Percentiles rank a stretch among this genome's conserved stretches.
Evolutionary conservation across 352 stramenopile genomes (phyloP).

Genomic region (Globisporangium polare): DNA sequence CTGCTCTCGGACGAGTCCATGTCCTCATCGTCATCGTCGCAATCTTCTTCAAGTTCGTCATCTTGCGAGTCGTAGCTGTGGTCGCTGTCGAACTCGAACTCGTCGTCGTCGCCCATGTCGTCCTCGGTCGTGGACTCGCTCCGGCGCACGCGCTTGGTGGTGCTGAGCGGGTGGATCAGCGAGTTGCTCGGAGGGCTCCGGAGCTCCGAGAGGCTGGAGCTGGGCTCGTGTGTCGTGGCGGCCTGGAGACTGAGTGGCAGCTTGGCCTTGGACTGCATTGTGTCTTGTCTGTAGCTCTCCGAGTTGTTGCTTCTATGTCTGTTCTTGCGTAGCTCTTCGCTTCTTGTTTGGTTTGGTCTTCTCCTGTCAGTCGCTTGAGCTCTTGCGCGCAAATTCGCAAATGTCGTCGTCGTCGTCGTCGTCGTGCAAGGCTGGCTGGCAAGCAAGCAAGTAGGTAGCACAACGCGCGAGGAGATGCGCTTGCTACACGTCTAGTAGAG

Average conservation of each 20-base stretch:
- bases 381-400: conserved; percentile 5
- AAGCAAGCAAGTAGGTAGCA: not conserved
- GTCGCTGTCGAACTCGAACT: conserved; percentile 10
- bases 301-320: not conserved
- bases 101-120: conserved; percentile 11
- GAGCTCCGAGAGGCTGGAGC: not conserved
- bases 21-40: conserved; percentile 4
- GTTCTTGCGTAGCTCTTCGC: not conserved
- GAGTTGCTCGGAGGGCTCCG: not conserved
- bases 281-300: not conserved
- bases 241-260: not conserved
- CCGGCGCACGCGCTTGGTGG: conserved; percentile 5
- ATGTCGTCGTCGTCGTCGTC: conserved; percentile 6
- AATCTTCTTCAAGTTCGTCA: conserved; percentile 5
- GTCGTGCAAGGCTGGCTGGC: conserved; percentile 6
- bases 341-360: not conserved
- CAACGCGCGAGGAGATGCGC: not conserved
- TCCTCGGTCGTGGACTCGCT: conserved; percentile 10
- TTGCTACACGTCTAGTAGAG: conserved; percentile 16
- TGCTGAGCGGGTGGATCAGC: not conserved
- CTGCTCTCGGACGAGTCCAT: not conserved
- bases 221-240: not conserved
- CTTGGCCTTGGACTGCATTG: not conserved
- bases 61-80: conserved; percentile 7
- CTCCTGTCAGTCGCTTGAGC: not conserved